Evolutionary conservation across 495 filamentous ascomycete genomes (phyloP), one percentile per base, ranked within the genome.

Genomic region (Haplographium delicatum): DNA sequence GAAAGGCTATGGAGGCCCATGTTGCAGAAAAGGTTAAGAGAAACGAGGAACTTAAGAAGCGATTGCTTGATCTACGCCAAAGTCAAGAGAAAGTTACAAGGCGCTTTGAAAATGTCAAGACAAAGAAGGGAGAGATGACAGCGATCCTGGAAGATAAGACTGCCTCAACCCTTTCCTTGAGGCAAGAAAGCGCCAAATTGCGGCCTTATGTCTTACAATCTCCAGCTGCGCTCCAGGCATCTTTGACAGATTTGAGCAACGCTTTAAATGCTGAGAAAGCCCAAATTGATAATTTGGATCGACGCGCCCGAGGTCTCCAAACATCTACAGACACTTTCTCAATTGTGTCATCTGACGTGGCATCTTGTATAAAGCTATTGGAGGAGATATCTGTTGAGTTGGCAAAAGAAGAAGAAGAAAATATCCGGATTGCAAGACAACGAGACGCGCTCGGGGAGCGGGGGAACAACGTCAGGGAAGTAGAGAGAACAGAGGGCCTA

Each of bases 151-250:
- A 95, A 64, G 87, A 95, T 50, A 91, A 85, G 66, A 90, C 83
- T 4, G 81, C 87, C 24, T 69, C 71, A 34, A 75, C 74, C 42
- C 64, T 76, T 30, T 50, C 67, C 20, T 64, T 82, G 35, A 73
- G 76, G 60, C 85, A 91, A 61, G 93, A 97, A 55, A 85, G 84
- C 18, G 79, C 84, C 39, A 96, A 96, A 66, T 74, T 98, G 28
- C 77, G 85, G 44, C 91, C 93, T 10, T 98, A 97, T 64, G 90
- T 91, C 2, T 77, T 90, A 47, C 89, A 96, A 60, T 89, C 83
- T 38, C 89, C 91, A 0, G 82, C 81, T 13, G 86, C 82, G 11
- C 71, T 98, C 5, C 89, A 96, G 62, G 74, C 84, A 15, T 80
- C 82, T n/a, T 68, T 98, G 31, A 79, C 83, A 5, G 89, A 96